phyloP scores from a whole-genome alignment of 768 basidiomycete genomes.

The Suillus variegatus region DNA sequence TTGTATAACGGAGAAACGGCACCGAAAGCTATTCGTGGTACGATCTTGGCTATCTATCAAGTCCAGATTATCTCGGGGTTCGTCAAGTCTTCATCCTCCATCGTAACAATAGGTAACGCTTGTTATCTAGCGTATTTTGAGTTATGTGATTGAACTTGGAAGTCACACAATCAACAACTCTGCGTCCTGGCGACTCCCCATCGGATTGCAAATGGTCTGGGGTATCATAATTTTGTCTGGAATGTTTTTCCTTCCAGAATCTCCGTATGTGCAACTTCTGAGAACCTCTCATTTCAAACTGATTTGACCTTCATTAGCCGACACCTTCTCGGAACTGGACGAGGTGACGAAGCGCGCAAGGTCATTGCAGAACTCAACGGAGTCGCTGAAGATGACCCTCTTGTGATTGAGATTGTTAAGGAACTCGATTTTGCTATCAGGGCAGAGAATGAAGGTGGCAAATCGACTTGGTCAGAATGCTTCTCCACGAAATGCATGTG shows the following conservation, averaged over 20 bases:
- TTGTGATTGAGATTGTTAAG: conserved; percentile 60
- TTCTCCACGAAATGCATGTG: conserved; percentile 68
- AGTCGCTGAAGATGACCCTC: conserved; percentile 54
- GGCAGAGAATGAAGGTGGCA: conserved; percentile 78
- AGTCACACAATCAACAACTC: conserved; percentile 55
- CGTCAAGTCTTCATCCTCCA: conserved; percentile 12
- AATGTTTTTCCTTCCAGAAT: conserved; percentile 77
- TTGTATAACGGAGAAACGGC: conserved; percentile 82
- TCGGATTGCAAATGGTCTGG: conserved; percentile 73
- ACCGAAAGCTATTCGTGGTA: conserved; percentile 72
- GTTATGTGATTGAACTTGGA: conserved; percentile 70
- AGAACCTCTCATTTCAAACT: not conserved
- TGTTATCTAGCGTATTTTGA: conserved; percentile 59
- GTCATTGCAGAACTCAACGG: conserved; percentile 69
- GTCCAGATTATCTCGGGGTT: conserved; percentile 75
- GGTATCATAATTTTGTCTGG: conserved; percentile 67
- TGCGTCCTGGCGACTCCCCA: conserved; percentile 72
- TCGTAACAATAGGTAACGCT: not conserved
- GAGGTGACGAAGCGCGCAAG: conserved; percentile 51
- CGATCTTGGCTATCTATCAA: conserved; percentile 74
- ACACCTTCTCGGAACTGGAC: conserved; percentile 63
- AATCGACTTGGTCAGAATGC: conserved; percentile 78
- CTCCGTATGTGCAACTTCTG: conserved; percentile 51
- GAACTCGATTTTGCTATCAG: conserved; percentile 68
- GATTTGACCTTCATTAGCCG: conserved; percentile 41